These are phyloP conservation scores for Medicago ruthenica DNA, from an alignment of 306 rosid species.

Conservation along the genomic window DNA sequence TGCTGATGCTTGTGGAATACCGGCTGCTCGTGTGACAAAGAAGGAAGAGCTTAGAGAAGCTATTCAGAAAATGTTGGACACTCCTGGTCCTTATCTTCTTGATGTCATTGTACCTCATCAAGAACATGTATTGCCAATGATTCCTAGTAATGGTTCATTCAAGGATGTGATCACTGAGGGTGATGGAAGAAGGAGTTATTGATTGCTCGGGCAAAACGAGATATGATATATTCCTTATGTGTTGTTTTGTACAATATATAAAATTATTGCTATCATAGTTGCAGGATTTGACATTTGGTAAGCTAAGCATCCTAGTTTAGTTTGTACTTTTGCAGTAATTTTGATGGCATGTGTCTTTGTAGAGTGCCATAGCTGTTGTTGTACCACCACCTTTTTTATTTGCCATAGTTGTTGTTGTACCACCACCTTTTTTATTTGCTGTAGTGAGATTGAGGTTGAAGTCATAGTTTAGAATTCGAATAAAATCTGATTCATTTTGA, in stretches of 20 bases:
- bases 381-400: neutral
- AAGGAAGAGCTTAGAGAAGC: slow-evolving; percentile 70
- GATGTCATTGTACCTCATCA: slow-evolving; percentile 95
- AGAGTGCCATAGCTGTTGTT: neutral
- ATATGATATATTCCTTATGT: neutral
- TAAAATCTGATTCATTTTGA: neutral
- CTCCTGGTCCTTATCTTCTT: slow-evolving; percentile 87
- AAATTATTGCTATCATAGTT: slow-evolving; percentile 9
- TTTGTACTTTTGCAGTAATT: neutral
- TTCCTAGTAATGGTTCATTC: slow-evolving; percentile 88
- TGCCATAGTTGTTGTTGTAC: neutral
- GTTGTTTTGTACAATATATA: slow-evolving; percentile 42
- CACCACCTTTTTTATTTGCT: neutral
- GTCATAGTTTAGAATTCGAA: neutral
- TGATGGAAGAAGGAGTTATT: slow-evolving; percentile 75
- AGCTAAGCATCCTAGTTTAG: slow-evolving; percentile 29
- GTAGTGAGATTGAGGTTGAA: slow-evolving; percentile 13
- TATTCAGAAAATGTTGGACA: slow-evolving; percentile 80
- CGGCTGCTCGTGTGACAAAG: slow-evolving; percentile 72
- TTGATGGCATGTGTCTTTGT: slow-evolving; percentile 24
- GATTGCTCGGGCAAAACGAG: neutral
- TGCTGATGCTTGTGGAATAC: slow-evolving; percentile 85
- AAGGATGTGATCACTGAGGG: slow-evolving; percentile 89
- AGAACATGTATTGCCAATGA: slow-evolving; percentile 95
- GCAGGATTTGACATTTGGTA: neutral